Conservation (phyloP, 2,329 filamentous ascomycete species). For the Talaromyces islandicus region DNA sequence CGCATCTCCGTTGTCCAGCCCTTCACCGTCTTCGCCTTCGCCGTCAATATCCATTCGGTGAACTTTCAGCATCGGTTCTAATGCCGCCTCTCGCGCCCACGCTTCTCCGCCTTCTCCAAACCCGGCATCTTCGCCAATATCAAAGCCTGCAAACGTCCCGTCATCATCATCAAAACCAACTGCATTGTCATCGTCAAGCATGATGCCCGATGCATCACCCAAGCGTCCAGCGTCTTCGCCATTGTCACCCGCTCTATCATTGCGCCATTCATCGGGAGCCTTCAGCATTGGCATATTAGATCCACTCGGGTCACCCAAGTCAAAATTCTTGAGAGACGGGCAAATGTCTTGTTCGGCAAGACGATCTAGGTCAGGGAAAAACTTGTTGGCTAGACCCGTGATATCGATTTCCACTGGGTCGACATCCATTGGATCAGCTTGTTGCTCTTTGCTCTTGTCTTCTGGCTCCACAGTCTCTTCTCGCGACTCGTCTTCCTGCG, state of each 20-base stretch:
- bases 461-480: constrained; percentile 42
- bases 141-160: constrained; percentile 62
- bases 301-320: constrained; percentile 78
- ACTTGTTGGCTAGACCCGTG: constrained; percentile 64
- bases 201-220: constrained; percentile 69
- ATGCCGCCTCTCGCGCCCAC: constrained; percentile 84
- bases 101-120: constrained; percentile 96
- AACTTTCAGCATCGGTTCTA: constrained; percentile 79
- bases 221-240: constrained; percentile 37
- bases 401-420: constrained; percentile 74
- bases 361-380: constrained; percentile 73
- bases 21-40: constrained; percentile 46
- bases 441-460: constrained; percentile 30
- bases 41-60: constrained; percentile 51
- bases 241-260: constrained; percentile 56
- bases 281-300: constrained; percentile 90
- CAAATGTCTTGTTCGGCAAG: constrained; percentile 89
- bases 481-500: constrained; percentile 28
- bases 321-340: constrained; percentile 88
- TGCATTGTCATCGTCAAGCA: constrained; percentile 80
- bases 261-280: constrained; percentile 77
- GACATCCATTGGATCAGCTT: constrained; percentile 48
- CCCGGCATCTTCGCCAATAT: constrained; percentile 59
- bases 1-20: constrained; percentile 62
- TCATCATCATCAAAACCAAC: constrained; percentile 79